Percentiles rank a stretch among this genome's conserved stretches.
phyloP scores from a whole-genome alignment of 1,139 yeast species.

The Suhomyces coccinellae region DNA sequence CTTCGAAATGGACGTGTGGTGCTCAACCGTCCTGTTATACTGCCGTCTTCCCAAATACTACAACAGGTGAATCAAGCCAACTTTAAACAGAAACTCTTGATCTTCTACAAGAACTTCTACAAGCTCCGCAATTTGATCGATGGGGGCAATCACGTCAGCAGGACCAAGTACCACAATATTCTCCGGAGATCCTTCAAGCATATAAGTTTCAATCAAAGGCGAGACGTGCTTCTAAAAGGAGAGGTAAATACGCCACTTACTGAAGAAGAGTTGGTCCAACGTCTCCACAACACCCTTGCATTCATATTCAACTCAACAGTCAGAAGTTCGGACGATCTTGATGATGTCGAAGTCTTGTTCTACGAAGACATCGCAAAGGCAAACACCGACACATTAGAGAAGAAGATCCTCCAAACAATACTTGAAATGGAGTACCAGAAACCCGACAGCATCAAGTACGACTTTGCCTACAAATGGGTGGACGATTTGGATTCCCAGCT shows the following conservation, averaged over 20 bases:
- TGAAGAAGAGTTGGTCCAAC: slow-evolving; percentile 19
- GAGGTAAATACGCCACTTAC: slow-evolving; percentile 8
- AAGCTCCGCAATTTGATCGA: slow-evolving; percentile 30
- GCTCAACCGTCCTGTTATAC: slow-evolving; percentile 11
- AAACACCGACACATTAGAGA: slow-evolving; percentile 27
- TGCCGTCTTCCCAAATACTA: slow-evolving; percentile 3
- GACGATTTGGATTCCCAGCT: slow-evolving; percentile 6
- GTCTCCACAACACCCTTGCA: slow-evolving; percentile 36
- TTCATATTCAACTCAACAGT: slow-evolving; percentile 45
- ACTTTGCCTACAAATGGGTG: slow-evolving; percentile 32
- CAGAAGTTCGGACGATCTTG: slow-evolving; percentile 15
- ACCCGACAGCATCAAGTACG: slow-evolving; percentile 34
- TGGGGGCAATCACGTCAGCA: slow-evolving; percentile 16
- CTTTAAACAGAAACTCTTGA: slow-evolving; percentile 17
- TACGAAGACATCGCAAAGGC: slow-evolving; percentile 23
- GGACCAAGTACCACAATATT: slow-evolving; percentile 21
- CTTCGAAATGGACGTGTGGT: slow-evolving; percentile 10
- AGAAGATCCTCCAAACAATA: slow-evolving; percentile 30
- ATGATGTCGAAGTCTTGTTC: slow-evolving; percentile 20
- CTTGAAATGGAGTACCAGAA: slow-evolving; percentile 31
- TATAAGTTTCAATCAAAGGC: slow-evolving; percentile 23
- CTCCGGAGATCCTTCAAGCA: slow-evolving; percentile 29
- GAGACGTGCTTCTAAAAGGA: slow-evolving; percentile 15
- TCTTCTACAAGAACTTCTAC: slow-evolving; percentile 35
- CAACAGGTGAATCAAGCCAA: slow-evolving; percentile 7